Evolutionary conservation across 2,329 filamentous ascomycete genomes (phyloP).

Genomic region (Trichoderma sp.): DNA sequence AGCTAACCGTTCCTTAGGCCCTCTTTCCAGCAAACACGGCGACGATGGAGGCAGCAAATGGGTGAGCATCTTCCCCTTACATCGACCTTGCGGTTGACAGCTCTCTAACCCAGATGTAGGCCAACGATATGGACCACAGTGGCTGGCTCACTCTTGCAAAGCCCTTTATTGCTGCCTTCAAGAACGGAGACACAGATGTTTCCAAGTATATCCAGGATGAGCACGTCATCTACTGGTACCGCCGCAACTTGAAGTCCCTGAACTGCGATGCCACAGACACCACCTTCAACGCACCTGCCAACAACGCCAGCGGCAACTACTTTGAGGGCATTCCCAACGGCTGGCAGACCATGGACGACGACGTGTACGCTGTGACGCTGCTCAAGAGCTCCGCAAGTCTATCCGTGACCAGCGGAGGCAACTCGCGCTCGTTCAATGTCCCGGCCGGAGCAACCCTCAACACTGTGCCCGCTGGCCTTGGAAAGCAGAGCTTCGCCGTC

Average conservation of each 20-base stretch:
- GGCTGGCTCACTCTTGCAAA: constrained; percentile 58
- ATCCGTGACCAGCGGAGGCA: constrained; percentile 49
- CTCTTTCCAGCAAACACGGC: constrained; percentile 47
- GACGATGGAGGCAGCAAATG: constrained; percentile 49
- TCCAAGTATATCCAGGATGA: constrained; percentile 51
- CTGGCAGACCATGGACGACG: constrained; percentile 51
- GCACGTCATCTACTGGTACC: constrained; percentile 59
- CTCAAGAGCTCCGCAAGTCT: constrained; percentile 50
- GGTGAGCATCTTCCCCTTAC: no score
- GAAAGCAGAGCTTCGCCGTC: constrained; percentile 48
- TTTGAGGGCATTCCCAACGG: constrained; percentile 55
- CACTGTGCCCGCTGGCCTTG: constrained; percentile 50
- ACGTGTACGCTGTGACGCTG: constrained; percentile 56
- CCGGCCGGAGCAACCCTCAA: constrained; percentile 39
- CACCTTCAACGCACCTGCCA: constrained; percentile 45
- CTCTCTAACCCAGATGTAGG: constrained; percentile 38
- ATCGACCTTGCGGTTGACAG: no score
- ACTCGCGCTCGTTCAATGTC: constrained; percentile 41
- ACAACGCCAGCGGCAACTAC: constrained; percentile 54
- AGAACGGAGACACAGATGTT: constrained; percentile 46
- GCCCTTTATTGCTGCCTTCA: constrained; percentile 57
- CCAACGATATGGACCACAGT: constrained; percentile 52
- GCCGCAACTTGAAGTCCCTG: constrained; percentile 49
- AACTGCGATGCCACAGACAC: constrained; percentile 57
- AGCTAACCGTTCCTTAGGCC: constrained; percentile 30